These are phyloP conservation scores for Solanum ahanhuiri DNA, from an alignment of 257 asterid species.

Conservation along the genomic window DNA sequence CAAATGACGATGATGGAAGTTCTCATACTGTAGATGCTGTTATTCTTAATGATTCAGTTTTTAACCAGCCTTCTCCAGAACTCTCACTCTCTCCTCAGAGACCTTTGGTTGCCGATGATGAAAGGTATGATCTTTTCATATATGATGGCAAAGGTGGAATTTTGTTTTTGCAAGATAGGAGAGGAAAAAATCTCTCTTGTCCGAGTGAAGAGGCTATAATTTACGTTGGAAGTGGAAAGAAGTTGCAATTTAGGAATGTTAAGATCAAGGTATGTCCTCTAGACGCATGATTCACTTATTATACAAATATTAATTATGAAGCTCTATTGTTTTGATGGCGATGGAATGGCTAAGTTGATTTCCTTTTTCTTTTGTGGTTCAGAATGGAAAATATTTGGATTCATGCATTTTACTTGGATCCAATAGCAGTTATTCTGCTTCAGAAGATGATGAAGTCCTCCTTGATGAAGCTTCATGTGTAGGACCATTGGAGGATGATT, in stretches of 20 bases:
- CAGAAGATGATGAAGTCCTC: slow-evolving; percentile 55
- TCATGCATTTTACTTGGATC: slow-evolving; percentile 83
- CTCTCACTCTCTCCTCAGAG: slow-evolving; percentile 62
- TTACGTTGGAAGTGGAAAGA: slow-evolving; percentile 86
- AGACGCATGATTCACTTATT: neutral
- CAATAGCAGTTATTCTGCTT: slow-evolving; percentile 82
- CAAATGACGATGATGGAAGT: slow-evolving; percentile 46
- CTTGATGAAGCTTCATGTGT: slow-evolving; percentile 42
- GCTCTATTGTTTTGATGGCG: neutral
- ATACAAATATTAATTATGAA: neutral
- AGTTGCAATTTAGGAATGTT: slow-evolving; percentile 75
- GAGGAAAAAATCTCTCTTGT: slow-evolving; percentile 39
- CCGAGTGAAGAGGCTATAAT: slow-evolving; percentile 72
- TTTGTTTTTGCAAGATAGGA: slow-evolving; percentile 70
- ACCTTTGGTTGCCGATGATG: slow-evolving; percentile 87
- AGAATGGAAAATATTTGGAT: slow-evolving; percentile 71
- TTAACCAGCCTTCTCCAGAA: slow-evolving; percentile 57
- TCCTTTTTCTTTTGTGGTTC: slow-evolving; percentile 18
- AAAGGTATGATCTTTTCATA: slow-evolving; percentile 57
- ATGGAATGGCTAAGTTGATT: neutral
- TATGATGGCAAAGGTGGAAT: slow-evolving; percentile 94
- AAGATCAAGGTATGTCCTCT: slow-evolving; percentile 54
- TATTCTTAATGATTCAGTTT: slow-evolving; percentile 64
- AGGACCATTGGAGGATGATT: slow-evolving; percentile 23
- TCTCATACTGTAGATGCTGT: slow-evolving; percentile 49